Evolutionary conservation across 352 stramenopile genomes (phyloP), one percentile per base, ranked within the genome.

Genomic region (Phytophthora citricola): DNA sequence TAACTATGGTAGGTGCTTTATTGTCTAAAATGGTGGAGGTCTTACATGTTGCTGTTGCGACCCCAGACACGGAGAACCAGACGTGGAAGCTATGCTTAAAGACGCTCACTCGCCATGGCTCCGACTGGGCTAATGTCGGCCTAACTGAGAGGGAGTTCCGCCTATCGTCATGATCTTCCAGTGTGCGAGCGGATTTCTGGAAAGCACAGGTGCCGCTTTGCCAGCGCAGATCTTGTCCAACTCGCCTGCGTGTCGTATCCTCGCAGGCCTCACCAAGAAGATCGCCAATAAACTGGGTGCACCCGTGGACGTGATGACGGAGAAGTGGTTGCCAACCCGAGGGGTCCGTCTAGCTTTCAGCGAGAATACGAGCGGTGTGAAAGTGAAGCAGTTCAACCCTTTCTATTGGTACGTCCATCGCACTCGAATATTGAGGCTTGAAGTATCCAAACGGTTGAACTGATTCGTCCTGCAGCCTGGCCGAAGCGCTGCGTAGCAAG

Each of bases 251-350:
- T 92, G 85, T 45, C 85, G 85, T 3, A 82, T 94, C 9, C 67
- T 95, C 9, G 83, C 84, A 2, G 87, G 87, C 2, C 68, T 95
- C 22, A 94, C 87, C 11, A 95, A 95, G 66, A 93, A 94, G 66
- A 79, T 93, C 32, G 87, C 81, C 29, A 93, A 91, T 66, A 94
- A 95, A 44, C 69, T 95, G 2, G 87, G 87, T 11, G 69, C 83
- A 0, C 87, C 87, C 0, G 66, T 93, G 39, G 87, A 95, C 47
- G 84, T 94, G 38, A 95, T 95, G 85, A 93, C 85, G 5, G 83
- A 95, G 22, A 87, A 90, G 58, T 94, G 87, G 85, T 66, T 95
- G 2, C 87, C 87, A 1, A 38, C 55, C 22, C 74, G 74, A 17
- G 58, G 71, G 15, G 32, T 83, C 15, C 45, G 62, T 2, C 62